phyloP scores from a whole-genome alignment of 2,329 filamentous ascomycete species.

The Talaromyces piceae region DNA sequence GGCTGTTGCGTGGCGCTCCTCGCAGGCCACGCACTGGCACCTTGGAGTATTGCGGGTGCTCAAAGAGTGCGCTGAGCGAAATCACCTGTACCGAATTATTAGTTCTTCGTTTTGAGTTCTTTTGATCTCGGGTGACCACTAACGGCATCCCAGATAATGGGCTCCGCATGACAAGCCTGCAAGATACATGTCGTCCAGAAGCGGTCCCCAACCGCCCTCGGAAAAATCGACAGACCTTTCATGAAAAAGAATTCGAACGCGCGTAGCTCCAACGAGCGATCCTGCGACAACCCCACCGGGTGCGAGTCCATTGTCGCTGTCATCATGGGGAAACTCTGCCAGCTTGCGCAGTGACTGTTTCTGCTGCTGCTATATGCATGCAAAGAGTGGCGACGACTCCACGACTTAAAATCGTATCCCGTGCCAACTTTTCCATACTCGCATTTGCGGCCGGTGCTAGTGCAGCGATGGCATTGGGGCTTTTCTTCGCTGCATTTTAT shows the following conservation, averaged over 20 bases:
- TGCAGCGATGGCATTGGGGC: conserved; percentile 25
- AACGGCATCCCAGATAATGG: conserved; percentile 34
- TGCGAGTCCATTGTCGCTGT: not conserved
- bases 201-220: conserved; percentile 20
- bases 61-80: conserved; percentile 26
- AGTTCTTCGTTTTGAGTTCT: not conserved
- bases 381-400: not conserved
- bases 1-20: not conserved
- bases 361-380: not conserved
- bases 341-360: not conserved
- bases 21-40: not conserved
- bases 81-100: not conserved
- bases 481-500: conserved; percentile 31
- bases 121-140: conserved; percentile 21
- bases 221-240: not conserved
- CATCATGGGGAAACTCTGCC: not conserved
- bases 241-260: not conserved
- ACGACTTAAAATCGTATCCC: not conserved
- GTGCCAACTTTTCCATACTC: conserved; percentile 20
- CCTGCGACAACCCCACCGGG: not conserved
- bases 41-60: conserved; percentile 14
- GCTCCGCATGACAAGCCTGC: conserved; percentile 27
- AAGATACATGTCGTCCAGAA: conserved; percentile 32
- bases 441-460: conserved; percentile 24
- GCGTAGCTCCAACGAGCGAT: not conserved